phyloP scores from a whole-genome alignment of 148 eudicot species.

The Vaccinium vitisidaea region DNA sequence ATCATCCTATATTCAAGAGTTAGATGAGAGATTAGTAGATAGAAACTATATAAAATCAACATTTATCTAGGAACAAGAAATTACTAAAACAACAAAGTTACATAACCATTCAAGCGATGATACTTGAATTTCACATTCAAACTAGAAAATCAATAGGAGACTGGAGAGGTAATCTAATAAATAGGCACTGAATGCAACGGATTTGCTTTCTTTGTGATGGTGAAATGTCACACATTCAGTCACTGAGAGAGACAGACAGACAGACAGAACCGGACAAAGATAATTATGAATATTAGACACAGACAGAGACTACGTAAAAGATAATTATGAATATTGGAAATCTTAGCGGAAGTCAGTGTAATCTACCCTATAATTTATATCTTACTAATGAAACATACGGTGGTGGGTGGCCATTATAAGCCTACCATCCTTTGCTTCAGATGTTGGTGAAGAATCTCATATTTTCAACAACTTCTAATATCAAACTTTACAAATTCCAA shows the following conservation, averaged over 20 bases:
- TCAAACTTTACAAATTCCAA: background rate
- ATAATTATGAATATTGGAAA: background rate
- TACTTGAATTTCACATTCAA: background rate
- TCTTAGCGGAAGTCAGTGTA: background rate
- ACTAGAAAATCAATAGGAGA: background rate
- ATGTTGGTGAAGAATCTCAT: background rate
- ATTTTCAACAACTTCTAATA: background rate
- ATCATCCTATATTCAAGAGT: constrained; percentile 58
- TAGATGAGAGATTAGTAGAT: constrained; percentile 19
- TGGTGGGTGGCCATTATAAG: too few relatives aligned
- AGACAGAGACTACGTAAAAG: background rate
- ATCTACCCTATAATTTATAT: background rate
- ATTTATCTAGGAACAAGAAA: background rate
- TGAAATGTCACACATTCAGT: too few relatives aligned
- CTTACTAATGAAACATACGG: background rate
- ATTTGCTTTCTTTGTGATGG: background rate
- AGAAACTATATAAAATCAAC: constrained; percentile 8
- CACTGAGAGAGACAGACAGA: background rate
- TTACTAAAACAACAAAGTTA: background rate
- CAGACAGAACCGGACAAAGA: background rate
- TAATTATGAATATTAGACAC: background rate
- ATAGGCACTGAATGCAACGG: background rate
- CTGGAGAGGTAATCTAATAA: background rate
- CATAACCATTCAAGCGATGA: background rate
- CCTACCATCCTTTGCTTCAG: background rate